Evolutionary conservation across 2,329 filamentous ascomycete genomes (phyloP).

Genomic region (Aspergillus fumigatus): DNA sequence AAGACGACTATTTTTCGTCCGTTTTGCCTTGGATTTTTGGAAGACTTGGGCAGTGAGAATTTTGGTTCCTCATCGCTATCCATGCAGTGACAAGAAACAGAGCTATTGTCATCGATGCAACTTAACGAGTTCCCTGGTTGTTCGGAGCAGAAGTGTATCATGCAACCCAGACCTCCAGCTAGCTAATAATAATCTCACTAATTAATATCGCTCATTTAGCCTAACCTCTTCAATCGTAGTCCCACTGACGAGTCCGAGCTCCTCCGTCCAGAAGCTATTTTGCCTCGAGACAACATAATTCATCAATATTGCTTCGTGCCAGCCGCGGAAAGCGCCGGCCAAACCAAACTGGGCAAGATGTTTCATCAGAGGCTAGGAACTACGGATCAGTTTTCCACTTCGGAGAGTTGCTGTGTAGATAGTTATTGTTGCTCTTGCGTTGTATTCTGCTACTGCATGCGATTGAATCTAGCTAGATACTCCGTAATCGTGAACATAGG

Average conservation of each 20-base stretch:
- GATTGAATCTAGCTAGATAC: not conserved
- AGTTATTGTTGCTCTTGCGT: not conserved
- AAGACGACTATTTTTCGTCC: not conserved
- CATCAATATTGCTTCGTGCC: not conserved
- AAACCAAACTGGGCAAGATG: not conserved
- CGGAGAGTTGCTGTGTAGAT: not conserved
- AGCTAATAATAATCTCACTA: not conserved
- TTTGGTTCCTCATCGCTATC: not conserved
- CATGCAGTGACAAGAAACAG: not conserved
- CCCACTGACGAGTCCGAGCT: not conserved
- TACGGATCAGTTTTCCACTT: not conserved
- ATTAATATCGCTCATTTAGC: not conserved
- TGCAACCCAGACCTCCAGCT: not conserved
- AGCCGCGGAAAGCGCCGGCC: not conserved
- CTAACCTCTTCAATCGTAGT: not conserved
- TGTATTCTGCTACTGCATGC: not conserved
- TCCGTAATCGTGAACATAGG: not conserved
- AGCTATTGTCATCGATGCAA: too few relatives aligned
- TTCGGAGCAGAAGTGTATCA: not conserved
- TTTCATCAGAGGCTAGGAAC: not conserved
- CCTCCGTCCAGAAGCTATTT: not conserved
- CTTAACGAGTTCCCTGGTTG: too few relatives aligned
- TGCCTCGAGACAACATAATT: not conserved
- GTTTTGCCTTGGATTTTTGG: not conserved
- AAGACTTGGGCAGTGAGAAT: not conserved